Base-by-base conservation (phyloP, 2,329 filamentous ascomycete species). In the Chaetomiaceae sp. region DNA sequence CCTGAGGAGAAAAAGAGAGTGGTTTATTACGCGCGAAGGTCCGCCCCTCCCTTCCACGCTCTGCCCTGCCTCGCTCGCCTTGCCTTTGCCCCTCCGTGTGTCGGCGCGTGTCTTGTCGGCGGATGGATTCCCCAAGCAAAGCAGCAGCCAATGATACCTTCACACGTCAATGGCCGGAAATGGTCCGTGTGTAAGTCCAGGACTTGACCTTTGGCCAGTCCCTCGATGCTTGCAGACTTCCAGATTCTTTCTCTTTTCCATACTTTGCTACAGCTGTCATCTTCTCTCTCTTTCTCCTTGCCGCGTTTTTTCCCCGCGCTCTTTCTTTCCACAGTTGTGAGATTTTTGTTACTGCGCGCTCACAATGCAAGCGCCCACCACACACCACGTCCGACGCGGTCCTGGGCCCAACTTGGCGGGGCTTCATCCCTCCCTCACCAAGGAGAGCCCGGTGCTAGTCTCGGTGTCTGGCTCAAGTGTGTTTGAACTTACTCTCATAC, bases 101-200 rank as follows among this genome's bases (percentile, higher is more conserved):
- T 13, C 29, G 33, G 47, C 36, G 47, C 34, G 16, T 48, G 52
- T 50, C 51, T 54, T 48, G 51, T 51, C 43, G 45, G 32, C 14
- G 33, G 42, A 51, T 46, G 47, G 52, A 48, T 42, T 45, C 21
- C 48, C 49, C 45, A 43, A 47, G 27, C 37, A 54, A 53, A 11
- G 18, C 40, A 44, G 40, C 56, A 57, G 51, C 60, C 60, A 63
- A 63, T 63, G 55, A 61, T 46, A 51, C 56, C 50, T 38, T 59
- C 61, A 51, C 61, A 63, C 61, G 61, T 63, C 61, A 63, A 62
- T 62, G 48, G 58, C 40, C 55, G 34, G 49, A 58, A 54, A 60
- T 59, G 58, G 58, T 54, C 57, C 54, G 59, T 60, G 57, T 61
- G 58, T 58, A 62, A 55, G 47, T 57, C 49, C 32, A 30, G 14